Base-by-base conservation (phyloP, 176 grass and related monocot species). In the Rhynchospora pubera region DNA sequence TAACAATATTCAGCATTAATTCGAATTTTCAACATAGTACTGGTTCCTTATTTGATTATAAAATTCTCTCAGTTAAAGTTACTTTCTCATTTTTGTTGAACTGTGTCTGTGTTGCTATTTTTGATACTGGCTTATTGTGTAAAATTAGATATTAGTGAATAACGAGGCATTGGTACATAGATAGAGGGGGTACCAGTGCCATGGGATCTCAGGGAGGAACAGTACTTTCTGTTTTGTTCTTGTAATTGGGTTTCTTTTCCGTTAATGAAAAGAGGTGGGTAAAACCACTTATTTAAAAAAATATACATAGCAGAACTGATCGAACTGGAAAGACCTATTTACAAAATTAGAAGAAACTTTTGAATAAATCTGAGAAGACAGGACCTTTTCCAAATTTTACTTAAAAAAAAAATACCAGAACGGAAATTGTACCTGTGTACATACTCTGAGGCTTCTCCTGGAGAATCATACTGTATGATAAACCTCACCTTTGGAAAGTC, bases 391-490 rank as follows among this genome's bases (percentile, higher is more conserved):
- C 44, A 73, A 73, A n/a, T 50, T 19, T 52, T 52, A 90, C 48
- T 81, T 23, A 14, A 79, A 34, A 14, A 79, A 34, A 34, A 79
- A 57, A 32, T 7, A 48, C 62, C 15, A 82, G 64, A 85, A 46
- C 66, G 44, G 32, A 32, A 56, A 24, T 77, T 82, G 24, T 89
- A 98, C 96, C 96, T 98, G 84, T 98, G 96, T 83, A 98, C 96
- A 60, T 98, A 98, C 84, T 98, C 92, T 24, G 91, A 98, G 85
- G 96, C 92, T 75, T 98, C 96, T 11, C 96, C 96, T 6, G 92
- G 90, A 73, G 96, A 98, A 93, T 99, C 92, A 84, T 95, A 99
- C 80, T 99, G 96, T 87, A 99, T 87, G 56, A 99, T 95, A 84
- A 78, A 91, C 67, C 83, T 91, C 23, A 99, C 96, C 88, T 89